Conservation (phyloP, 2,329 filamentous ascomycete species). For the Pestalotiopsis sp. region DNA sequence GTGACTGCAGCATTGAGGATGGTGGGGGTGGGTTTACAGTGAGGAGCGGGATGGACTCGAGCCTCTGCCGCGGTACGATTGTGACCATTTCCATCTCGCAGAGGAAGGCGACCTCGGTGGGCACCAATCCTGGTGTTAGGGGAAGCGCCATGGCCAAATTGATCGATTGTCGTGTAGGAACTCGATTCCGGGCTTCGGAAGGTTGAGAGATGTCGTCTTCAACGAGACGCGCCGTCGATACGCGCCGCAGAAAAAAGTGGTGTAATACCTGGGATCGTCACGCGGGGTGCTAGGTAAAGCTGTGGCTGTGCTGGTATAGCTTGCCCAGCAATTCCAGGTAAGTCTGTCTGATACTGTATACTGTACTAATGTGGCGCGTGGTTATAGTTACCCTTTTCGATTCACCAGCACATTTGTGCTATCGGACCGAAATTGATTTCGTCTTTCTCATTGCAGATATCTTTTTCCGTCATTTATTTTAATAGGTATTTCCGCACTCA, state of each 20-base stretch:
- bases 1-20: slow-evolving; percentile 17
- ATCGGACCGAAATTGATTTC: not conserved
- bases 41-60: slow-evolving; percentile 83
- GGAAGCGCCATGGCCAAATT: slow-evolving; percentile 29
- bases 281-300: not conserved
- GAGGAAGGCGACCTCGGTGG: slow-evolving; percentile 87
- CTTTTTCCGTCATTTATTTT: not conserved
- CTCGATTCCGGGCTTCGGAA: not conserved
- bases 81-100: slow-evolving; percentile 98
- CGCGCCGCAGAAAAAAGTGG: not conserved
- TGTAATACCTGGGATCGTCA: not conserved
- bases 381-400: not conserved
- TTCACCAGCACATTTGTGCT: too few relatives aligned
- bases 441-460: not conserved
- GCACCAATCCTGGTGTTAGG: slow-evolving; percentile 60
- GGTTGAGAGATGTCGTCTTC: not conserved
- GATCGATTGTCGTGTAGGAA: not conserved
- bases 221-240: not conserved
- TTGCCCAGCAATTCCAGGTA: not conserved
- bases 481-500: too few relatives aligned
- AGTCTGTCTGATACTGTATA: not conserved
- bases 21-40: slow-evolving; percentile 56
- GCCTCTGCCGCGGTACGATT: slow-evolving; percentile 83
- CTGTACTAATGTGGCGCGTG: not conserved
- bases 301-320: not conserved